Percentiles rank a stretch among this genome's conserved stretches.
Conservation (phyloP, 805 yeast species). For the Ascoidea tarda region DNA sequence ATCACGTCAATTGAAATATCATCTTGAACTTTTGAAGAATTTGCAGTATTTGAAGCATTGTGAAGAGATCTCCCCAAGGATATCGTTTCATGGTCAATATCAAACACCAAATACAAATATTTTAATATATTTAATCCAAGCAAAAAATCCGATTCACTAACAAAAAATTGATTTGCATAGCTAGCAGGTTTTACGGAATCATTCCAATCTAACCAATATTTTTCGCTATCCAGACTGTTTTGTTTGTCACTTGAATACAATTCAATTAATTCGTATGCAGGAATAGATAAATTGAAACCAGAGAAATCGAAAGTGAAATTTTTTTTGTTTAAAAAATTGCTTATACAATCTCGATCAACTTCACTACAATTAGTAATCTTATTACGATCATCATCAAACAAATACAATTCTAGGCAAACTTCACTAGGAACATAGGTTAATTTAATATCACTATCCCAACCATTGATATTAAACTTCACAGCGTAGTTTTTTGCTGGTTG, state of each 20-base stretch:
- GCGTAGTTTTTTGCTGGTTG: not conserved
- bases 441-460: not conserved
- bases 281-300: not conserved
- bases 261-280: not conserved
- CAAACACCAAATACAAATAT: not conserved
- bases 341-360: not conserved
- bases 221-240: no score
- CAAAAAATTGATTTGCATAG: not conserved
- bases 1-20: no score
- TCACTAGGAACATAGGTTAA: not conserved
- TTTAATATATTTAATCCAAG: not conserved
- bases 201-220: no score
- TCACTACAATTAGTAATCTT: not conserved
- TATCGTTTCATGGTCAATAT: not conserved
- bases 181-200: no score
- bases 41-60: no score
- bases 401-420: not conserved
- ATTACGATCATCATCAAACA: not conserved
- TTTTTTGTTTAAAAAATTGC: no score
- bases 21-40: no score
- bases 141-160: not conserved
- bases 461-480: not conserved
- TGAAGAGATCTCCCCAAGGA: constrained; percentile 19
- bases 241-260: no score
- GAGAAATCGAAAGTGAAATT: not conserved